These are phyloP conservation scores for Trichoderma orchidacearum DNA, from an alignment of 495 filamentous ascomycete species.

Conservation along the genomic window DNA sequence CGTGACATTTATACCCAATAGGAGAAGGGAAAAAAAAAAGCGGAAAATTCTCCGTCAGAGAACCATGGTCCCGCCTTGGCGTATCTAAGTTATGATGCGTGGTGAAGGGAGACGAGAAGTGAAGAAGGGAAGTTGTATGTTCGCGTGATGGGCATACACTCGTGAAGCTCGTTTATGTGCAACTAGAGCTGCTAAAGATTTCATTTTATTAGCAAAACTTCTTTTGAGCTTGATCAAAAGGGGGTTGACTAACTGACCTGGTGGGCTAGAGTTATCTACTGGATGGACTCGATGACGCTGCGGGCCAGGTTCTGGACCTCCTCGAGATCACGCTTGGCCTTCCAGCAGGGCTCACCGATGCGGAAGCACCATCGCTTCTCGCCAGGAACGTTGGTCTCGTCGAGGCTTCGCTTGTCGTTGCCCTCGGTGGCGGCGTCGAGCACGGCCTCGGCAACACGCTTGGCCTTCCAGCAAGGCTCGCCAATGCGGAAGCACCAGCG, in stretches of 20 bases:
- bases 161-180: too few species aligned
- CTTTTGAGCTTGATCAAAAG: neutral
- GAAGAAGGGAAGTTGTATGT: too few species aligned
- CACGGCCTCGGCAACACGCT: slow-evolving; percentile 10
- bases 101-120: too few species aligned
- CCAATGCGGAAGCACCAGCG: slow-evolving; percentile 16
- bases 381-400: neutral
- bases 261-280: neutral
- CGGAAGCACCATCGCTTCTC: slow-evolving; percentile 1
- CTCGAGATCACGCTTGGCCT: slow-evolving; percentile 21
- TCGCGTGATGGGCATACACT: too few species aligned
- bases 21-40: too few species aligned
- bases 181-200: too few species aligned
- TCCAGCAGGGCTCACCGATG: slow-evolving; percentile 12
- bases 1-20: too few species aligned
- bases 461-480: slow-evolving; percentile 19
- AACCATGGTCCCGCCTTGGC: too few species aligned
- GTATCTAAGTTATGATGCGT: too few species aligned
- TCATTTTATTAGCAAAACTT: too few species aligned
- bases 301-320: slow-evolving; percentile 18
- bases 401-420: neutral
- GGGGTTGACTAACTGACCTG: slow-evolving; percentile 7
- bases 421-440: neutral
- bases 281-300: slow-evolving; percentile 13
- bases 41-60: too few species aligned